Percentiles rank a stretch among this genome's conserved stretches.
Evolutionary conservation across 2,329 filamentous ascomycete genomes (phyloP).

Genomic region (Penicillium sp.): DNA sequence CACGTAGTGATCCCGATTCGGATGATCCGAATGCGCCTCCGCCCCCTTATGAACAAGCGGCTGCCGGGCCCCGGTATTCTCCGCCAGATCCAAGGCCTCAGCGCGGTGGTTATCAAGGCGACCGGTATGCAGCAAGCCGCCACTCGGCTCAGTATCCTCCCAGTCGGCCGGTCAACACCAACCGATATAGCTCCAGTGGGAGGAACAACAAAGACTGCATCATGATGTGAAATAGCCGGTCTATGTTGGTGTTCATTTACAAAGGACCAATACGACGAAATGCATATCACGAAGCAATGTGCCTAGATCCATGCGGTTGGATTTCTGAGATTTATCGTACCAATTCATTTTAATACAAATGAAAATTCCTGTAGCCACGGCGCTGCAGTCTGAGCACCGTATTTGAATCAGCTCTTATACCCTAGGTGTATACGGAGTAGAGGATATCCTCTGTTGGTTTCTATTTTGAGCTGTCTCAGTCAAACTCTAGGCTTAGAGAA

Average conservation of each 20-base stretch:
- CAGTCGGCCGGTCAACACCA: slow-evolving; percentile 1
- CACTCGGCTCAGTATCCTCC: slow-evolving; percentile 7
- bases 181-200: slow-evolving; percentile 11
- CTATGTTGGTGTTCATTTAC: neutral
- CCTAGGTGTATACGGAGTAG: too few relatives aligned
- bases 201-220: slow-evolving; percentile 37
- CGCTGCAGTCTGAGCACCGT: neutral
- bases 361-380: slow-evolving; percentile 9
- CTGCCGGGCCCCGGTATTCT: slow-evolving; percentile 53
- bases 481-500: too few relatives aligned
- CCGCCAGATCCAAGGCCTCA: slow-evolving; percentile 44
- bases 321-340: neutral
- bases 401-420: too few relatives aligned
- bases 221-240: slow-evolving; percentile 35
- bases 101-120: slow-evolving; percentile 23
- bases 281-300: slow-evolving; percentile 13
- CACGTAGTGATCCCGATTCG: slow-evolving; percentile 24
- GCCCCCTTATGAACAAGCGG: slow-evolving; percentile 63
- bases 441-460: too few relatives aligned
- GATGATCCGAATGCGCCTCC: slow-evolving; percentile 52
- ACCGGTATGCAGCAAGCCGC: slow-evolving; percentile 20
- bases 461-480: too few relatives aligned
- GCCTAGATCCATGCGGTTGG: slow-evolving; percentile 4
- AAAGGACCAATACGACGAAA: slow-evolving; percentile 9
- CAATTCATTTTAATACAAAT: neutral